Base-by-base conservation (phyloP, 73 alveolate species). In the Halteria grandinella region DNA sequence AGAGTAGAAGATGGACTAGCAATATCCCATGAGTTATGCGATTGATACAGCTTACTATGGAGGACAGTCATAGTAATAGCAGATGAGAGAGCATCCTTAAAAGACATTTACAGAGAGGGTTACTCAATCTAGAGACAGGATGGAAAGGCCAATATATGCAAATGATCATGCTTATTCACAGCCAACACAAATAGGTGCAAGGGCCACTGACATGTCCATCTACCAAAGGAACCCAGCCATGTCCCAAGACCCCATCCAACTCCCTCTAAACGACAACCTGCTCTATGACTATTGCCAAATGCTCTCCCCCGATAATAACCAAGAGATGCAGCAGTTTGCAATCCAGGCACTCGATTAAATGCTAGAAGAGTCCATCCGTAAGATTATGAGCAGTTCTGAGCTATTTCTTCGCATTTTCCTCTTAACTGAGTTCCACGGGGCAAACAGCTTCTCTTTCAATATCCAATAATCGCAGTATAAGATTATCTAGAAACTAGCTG, bases 281-380 rank as follows among this genome's bases (percentile, higher is more conserved):
- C 71, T 91, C 0, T 74, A 78, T 31, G 97, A 91, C 73, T 91
- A 88, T 71, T 66, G 92, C 12, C 39, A 72, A 59, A 83, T 91
- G 90, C 79, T 91, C 28, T 69, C 89, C 18, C 86, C 93, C 24
- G 89, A 75, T 29, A 83, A 79, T 57, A 88, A 69, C 28, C 77
- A 73, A 29, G 98, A 93, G 66, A 83, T 93, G 79, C 54, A 76
- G 27, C 58, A 75, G 23, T 93, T 93, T 72, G 98, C 96, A 4
- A 54, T 93, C 24, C 78, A 89, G 50, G 75, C 82, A 48, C 54
- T 92, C 51, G 92, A 77, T 17, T 91, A 91, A 25, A 79, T 89
- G 64, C 79, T 89, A 0, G 91, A 78, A n/a, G 95, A 84, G 8
- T 78, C 89, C 0, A 75, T 83, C 15, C 76, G 83, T 62, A 47